phyloP scores from a whole-genome alignment of 345 rosid species.

The Ceriops decandra region DNA sequence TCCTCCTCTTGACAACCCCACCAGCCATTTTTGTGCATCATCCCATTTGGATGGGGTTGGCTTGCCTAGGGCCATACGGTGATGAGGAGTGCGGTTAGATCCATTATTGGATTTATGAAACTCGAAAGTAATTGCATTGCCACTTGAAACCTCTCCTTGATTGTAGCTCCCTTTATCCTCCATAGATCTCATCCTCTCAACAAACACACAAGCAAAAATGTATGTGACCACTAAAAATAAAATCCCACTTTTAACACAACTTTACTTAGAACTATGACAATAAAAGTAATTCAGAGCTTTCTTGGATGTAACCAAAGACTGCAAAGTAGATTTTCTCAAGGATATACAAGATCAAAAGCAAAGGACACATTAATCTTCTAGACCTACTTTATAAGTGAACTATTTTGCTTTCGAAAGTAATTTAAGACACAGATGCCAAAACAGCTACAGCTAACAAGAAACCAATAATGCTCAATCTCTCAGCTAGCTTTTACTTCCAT shows the following conservation, averaged over 20 bases:
- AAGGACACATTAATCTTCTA: constrained; percentile 10
- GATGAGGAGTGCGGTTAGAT: constrained; percentile 51
- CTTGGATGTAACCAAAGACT: constrained; percentile 1
- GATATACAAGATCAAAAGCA: constrained; percentile 9
- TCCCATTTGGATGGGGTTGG: constrained; percentile 98
- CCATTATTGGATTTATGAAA: constrained; percentile 66
- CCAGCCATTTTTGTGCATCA: constrained; percentile 98
- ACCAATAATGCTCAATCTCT: constrained; percentile 11
- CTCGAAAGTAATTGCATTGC: constrained; percentile 49
- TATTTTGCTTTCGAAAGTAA: constrained; percentile 12
- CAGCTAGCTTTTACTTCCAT: not conserved
- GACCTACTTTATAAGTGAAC: not conserved
- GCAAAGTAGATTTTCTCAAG: constrained; percentile 3
- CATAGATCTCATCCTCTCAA: constrained; percentile 60
- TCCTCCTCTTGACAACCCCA: constrained; percentile 56
- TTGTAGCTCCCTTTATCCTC: constrained; percentile 54
- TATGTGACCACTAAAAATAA: constrained; percentile 7
- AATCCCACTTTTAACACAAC: not conserved
- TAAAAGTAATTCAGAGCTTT: not conserved
- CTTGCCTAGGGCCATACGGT: constrained; percentile 71
- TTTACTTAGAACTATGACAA: not conserved
- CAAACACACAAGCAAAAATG: constrained; percentile 13
- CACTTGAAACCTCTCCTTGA: constrained; percentile 48
- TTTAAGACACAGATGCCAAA: constrained; percentile 13
- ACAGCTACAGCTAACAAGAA: constrained; percentile 7